Evolutionary conservation across 805 yeast genomes (phyloP).

Genomic region (Brettanomyces bruxellensis): DNA sequence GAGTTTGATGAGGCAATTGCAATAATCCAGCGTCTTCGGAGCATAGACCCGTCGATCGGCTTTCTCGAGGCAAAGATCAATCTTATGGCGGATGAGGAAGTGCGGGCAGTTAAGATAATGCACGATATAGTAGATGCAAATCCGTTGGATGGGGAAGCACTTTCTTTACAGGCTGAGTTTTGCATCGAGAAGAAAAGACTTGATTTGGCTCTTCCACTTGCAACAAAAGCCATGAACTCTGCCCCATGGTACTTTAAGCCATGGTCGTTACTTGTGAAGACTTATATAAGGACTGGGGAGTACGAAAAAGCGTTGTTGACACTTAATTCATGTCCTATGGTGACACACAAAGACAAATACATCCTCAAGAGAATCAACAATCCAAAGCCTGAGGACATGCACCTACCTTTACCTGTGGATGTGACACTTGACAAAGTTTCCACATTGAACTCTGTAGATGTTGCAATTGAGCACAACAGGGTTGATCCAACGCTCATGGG

Average conservation of each 20-base stretch:
- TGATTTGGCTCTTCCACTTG: constrained; percentile 50
- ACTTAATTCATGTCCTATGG: constrained; percentile 77
- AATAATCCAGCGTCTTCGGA: constrained; percentile 43
- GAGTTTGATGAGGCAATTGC: constrained; percentile 52
- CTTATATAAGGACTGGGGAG: constrained; percentile 54
- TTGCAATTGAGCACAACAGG: constrained; percentile 54
- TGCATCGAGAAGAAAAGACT: constrained; percentile 41
- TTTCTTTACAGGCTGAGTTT: constrained; percentile 50
- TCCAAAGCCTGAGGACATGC: constrained; percentile 45
- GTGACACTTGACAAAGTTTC: constrained; percentile 64
- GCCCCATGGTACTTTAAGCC: constrained; percentile 70
- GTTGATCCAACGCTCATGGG: constrained; percentile 54
- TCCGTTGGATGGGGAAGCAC: constrained; percentile 47
- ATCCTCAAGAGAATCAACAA: constrained; percentile 51
- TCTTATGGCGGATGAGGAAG: constrained; percentile 48
- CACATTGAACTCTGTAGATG: constrained; percentile 54
- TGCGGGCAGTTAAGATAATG: constrained; percentile 45
- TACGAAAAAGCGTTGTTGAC: constrained; percentile 66
- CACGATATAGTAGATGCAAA: constrained; percentile 38
- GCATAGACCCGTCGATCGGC: constrained; percentile 46
- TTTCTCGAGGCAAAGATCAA: constrained; percentile 46
- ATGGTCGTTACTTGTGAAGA: constrained; percentile 61
- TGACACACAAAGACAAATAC: constrained; percentile 59
- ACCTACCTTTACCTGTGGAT: constrained; percentile 69
- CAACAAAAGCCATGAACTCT: constrained; percentile 56